Percentiles rank a stretch among this genome's conserved stretches.
phyloP scores from a whole-genome alignment of 768 basidiomycete species.

The Gloeophyllum trabeum region DNA sequence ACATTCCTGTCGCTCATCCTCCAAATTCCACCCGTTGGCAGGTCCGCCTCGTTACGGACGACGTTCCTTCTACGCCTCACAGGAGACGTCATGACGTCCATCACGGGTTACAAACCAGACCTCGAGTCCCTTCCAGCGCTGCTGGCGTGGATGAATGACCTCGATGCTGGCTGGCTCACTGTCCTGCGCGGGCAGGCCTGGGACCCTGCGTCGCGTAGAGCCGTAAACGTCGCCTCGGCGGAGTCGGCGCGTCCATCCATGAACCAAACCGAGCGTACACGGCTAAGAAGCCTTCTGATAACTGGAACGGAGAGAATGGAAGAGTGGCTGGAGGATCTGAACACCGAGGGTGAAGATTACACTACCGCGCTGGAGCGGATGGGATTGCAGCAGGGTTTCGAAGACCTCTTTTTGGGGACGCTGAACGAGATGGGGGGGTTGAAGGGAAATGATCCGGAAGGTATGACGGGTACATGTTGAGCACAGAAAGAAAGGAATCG shows the following conservation, averaged over 20 bases:
- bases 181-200: slow-evolving; percentile 56
- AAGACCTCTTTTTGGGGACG: slow-evolving; percentile 51
- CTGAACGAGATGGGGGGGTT: slow-evolving; percentile 48
- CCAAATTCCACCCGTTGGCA: slow-evolving; percentile 61
- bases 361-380: slow-evolving; percentile 31
- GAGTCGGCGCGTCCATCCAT: slow-evolving; percentile 28
- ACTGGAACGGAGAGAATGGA: slow-evolving; percentile 49
- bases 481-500: too few relatives aligned
- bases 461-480: slow-evolving; percentile 16
- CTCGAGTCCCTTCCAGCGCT: slow-evolving; percentile 34
- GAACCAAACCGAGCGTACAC: slow-evolving; percentile 61
- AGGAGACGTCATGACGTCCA: slow-evolving; percentile 47
- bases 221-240: slow-evolving; percentile 21
- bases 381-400: slow-evolving; percentile 50
- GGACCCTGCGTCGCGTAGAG: slow-evolving; percentile 23
- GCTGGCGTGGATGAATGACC: slow-evolving; percentile 57
- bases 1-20: slow-evolving; percentile 50
- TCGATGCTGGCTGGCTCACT: slow-evolving; percentile 66
- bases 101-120: slow-evolving; percentile 48
- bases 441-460: slow-evolving; percentile 14
- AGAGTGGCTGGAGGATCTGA: slow-evolving; percentile 45
- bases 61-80: slow-evolving; percentile 64
- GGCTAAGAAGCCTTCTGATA: slow-evolving; percentile 58
- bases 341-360: slow-evolving; percentile 15
- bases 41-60: slow-evolving; percentile 51